phyloP scores from a whole-genome alignment of 371 early-diverging fungal genomes.

The Lichtheimia ramosa region DNA sequence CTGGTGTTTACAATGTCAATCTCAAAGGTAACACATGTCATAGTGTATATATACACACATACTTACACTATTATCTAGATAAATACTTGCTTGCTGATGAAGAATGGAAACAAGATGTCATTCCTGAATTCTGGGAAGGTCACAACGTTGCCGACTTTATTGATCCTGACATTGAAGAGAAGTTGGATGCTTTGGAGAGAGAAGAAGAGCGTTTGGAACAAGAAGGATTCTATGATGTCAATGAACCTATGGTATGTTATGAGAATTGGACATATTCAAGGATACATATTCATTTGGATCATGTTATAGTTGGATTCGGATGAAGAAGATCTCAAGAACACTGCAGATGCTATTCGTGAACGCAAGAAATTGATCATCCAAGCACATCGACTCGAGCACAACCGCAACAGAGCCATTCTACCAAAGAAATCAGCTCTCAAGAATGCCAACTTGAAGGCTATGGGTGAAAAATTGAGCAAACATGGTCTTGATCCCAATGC shows the following conservation, averaged over 20 bases:
- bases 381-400: constrained; percentile 71
- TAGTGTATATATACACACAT: not conserved
- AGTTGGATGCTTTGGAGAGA: constrained; percentile 93
- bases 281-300: not conserved
- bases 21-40: constrained; percentile 65
- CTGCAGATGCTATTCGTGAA: constrained; percentile 83
- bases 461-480: constrained; percentile 58
- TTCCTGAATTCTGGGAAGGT: constrained; percentile 99
- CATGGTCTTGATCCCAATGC: constrained; percentile 63
- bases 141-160: constrained; percentile 99
- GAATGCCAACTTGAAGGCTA: constrained; percentile 40
- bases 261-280: not conserved
- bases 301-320: constrained; percentile 54
- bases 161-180: constrained; percentile 97
- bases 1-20: constrained; percentile 95
- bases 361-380: constrained; percentile 83
- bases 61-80: constrained; percentile 30
- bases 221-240: constrained; percentile 93
- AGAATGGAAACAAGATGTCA: constrained; percentile 98
- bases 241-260: constrained; percentile 60
- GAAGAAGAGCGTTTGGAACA: constrained; percentile 94
- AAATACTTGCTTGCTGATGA: constrained; percentile 78
- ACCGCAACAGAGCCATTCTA: constrained; percentile 65
- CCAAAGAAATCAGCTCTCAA: constrained; percentile 48
- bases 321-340: constrained; percentile 72